Evolutionary conservation across 176 grass and related monocot genomes (phyloP).

Genomic region (Phragmites australis): DNA sequence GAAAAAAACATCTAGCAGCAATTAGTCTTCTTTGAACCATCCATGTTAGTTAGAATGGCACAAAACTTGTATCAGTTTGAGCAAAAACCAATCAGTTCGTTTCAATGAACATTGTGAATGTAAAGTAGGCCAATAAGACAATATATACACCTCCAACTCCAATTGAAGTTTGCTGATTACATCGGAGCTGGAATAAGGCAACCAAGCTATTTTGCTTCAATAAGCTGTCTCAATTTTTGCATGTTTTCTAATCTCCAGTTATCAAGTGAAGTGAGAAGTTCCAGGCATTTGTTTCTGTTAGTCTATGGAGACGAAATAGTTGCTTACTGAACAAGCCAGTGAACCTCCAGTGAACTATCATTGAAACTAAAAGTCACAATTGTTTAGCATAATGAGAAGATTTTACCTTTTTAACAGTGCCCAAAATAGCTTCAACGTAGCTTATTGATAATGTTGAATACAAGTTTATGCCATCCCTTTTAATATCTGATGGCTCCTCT

Average conservation of each 20-base stretch:
- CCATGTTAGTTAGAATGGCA: slow-evolving; percentile 25
- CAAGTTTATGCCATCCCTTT: slow-evolving; percentile 95
- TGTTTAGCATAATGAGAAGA: slow-evolving; percentile 17
- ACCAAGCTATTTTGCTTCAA: slow-evolving; percentile 10
- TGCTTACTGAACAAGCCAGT: slow-evolving; percentile 26
- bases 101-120: neutral
- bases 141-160: too few species aligned
- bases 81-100: neutral
- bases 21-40: slow-evolving; percentile 27
- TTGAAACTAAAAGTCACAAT: slow-evolving; percentile 18
- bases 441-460: slow-evolving; percentile 81
- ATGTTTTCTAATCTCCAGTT: slow-evolving; percentile 19
- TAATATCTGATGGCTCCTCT: slow-evolving; percentile 91
- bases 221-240: slow-evolving; percentile 13
- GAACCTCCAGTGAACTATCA: slow-evolving; percentile 43
- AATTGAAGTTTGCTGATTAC: neutral
- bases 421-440: slow-evolving; percentile 95
- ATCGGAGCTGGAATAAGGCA: slow-evolving; percentile 10
- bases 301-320: slow-evolving; percentile 27
- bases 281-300: slow-evolving; percentile 6
- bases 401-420: slow-evolving; percentile 65
- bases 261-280: slow-evolving; percentile 23
- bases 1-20: slow-evolving; percentile 34
- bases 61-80: neutral
- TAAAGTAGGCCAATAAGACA: neutral